A percentile compares a stretch with the other conserved stretches of the same genome.
phyloP scores from a whole-genome alignment of 2,329 filamentous ascomycete genomes.

The Cryphonectria nitschkei region DNA sequence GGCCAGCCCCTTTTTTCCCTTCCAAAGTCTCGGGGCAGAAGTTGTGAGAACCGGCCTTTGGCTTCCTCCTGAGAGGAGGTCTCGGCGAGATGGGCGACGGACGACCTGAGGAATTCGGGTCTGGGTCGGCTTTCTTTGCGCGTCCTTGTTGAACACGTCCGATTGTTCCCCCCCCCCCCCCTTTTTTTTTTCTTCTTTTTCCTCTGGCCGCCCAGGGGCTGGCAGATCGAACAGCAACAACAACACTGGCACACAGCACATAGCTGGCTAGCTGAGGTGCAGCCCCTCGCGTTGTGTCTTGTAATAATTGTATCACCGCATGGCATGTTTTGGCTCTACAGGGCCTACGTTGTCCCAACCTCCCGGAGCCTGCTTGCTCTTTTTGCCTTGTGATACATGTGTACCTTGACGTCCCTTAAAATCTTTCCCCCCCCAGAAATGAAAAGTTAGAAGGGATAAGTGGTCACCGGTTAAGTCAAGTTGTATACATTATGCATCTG shows the following conservation, averaged over 20 bases:
- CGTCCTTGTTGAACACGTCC: neutral
- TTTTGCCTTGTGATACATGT: neutral
- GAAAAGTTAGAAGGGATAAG: neutral
- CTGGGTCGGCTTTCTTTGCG: neutral
- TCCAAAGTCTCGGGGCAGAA: neutral
- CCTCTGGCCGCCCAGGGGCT: neutral
- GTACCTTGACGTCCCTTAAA: neutral
- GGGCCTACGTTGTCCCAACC: neutral
- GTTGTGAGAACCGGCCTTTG: no score
- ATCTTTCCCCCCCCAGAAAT: no score
- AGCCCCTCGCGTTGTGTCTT: neutral
- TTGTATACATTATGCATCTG: slow-evolving; percentile 17
- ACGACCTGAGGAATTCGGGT: neutral
- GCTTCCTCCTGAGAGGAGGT: no score
- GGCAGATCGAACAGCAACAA: neutral
- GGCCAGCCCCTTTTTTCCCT: neutral
- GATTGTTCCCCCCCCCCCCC: no score
- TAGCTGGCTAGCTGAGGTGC: neutral
- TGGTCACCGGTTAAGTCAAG: neutral
- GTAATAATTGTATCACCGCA: neutral
- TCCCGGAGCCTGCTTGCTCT: neutral
- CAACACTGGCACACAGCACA: neutral
- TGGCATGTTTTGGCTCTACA: slow-evolving; percentile 1
- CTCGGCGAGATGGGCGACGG: no score
- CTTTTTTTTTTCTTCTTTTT: neutral